Conservation (phyloP, 768 basidiomycete genomes). For the Leccinum boreale region DNA sequence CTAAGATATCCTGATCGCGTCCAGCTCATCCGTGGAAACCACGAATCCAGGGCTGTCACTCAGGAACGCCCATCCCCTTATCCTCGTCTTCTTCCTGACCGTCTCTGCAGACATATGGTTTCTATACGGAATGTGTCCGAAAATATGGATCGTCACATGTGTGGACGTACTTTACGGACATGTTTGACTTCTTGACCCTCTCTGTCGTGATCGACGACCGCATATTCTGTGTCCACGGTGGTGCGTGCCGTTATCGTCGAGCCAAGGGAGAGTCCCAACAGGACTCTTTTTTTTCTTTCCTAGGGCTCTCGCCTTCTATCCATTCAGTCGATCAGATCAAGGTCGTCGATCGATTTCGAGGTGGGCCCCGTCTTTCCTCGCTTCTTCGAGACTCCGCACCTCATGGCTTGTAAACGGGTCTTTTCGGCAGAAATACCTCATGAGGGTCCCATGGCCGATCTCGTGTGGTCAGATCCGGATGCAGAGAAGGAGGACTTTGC, state of each 20-base stretch:
- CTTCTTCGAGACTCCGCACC: conserved; percentile 20
- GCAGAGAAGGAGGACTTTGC: conserved; percentile 99
- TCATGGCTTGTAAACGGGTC: conserved; percentile 17
- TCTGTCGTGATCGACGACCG: conserved; percentile 98
- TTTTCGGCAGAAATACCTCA: conserved; percentile 84
- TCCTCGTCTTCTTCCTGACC: conserved; percentile 12
- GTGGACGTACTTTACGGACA: conserved; percentile 99
- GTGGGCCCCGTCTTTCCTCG: conserved; percentile 39
- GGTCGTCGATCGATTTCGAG: conserved; percentile 97
- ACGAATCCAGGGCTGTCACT: conserved; percentile 96
- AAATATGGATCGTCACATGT: conserved; percentile 96
- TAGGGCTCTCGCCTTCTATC: conserved; percentile 95
- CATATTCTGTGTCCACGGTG: conserved; percentile 99
- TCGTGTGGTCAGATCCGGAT: conserved; percentile 99
- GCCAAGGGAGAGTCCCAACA: conserved; percentile 1
- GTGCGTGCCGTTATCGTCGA: conserved; percentile 39
- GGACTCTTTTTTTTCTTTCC: neutral
- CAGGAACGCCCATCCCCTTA: conserved; percentile 61
- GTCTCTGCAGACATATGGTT: conserved; percentile 83
- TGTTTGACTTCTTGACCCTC: conserved; percentile 98
- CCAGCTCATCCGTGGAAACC: conserved; percentile 95
- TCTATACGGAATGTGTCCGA: conserved; percentile 96
- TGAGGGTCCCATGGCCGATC: conserved; percentile 99
- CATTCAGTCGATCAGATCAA: conserved; percentile 99
- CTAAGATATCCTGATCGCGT: conserved; percentile 95